Evolutionary conservation across 1,139 yeast species (phyloP).

Genomic region (Geotrichum citri-aurantii): DNA sequence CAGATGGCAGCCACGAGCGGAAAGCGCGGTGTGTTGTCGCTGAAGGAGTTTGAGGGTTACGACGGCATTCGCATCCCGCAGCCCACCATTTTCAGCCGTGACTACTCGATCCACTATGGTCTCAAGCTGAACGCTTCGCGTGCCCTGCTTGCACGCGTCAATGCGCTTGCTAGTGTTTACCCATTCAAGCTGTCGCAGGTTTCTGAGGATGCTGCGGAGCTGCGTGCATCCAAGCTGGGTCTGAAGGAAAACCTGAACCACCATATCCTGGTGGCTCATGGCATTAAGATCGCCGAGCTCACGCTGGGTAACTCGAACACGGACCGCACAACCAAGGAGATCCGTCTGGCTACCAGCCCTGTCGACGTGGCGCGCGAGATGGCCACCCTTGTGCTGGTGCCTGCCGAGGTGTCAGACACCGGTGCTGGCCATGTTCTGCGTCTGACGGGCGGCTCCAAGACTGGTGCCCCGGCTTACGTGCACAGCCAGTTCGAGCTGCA

Average conservation of each 20-base stretch:
- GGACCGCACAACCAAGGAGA: slow-evolving; percentile 19
- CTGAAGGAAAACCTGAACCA: slow-evolving; percentile 75
- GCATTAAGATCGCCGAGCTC: slow-evolving; percentile 60
- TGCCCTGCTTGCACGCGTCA: slow-evolving; percentile 62
- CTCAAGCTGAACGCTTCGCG: slow-evolving; percentile 73
- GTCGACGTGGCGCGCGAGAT: slow-evolving; percentile 71
- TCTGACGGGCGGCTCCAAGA: slow-evolving; percentile 69
- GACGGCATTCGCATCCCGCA: slow-evolving; percentile 28
- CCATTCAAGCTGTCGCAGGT: slow-evolving; percentile 68
- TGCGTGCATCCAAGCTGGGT: slow-evolving; percentile 60
- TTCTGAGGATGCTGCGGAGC: slow-evolving; percentile 25
- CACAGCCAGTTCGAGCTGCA: slow-evolving; percentile 53
- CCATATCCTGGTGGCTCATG: slow-evolving; percentile 69
- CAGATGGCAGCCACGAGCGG: slow-evolving; percentile 62
- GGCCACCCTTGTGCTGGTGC: slow-evolving; percentile 60
- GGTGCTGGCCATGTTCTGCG: slow-evolving; percentile 60
- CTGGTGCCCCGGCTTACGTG: slow-evolving; percentile 74
- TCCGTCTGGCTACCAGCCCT: slow-evolving; percentile 48
- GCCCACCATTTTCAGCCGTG: slow-evolving; percentile 78
- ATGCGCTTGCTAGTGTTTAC: slow-evolving; percentile 71
- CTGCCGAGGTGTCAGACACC: slow-evolving; percentile 38
- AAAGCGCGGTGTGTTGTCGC: slow-evolving; percentile 28
- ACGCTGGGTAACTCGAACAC: slow-evolving; percentile 36
- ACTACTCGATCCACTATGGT: slow-evolving; percentile 71
- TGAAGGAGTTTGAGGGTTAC: slow-evolving; percentile 29